These are phyloP conservation scores for Pseudogymnoascus sp. DNA, from an alignment of 2,329 filamentous ascomycete genomes.

Conservation along the genomic window DNA sequence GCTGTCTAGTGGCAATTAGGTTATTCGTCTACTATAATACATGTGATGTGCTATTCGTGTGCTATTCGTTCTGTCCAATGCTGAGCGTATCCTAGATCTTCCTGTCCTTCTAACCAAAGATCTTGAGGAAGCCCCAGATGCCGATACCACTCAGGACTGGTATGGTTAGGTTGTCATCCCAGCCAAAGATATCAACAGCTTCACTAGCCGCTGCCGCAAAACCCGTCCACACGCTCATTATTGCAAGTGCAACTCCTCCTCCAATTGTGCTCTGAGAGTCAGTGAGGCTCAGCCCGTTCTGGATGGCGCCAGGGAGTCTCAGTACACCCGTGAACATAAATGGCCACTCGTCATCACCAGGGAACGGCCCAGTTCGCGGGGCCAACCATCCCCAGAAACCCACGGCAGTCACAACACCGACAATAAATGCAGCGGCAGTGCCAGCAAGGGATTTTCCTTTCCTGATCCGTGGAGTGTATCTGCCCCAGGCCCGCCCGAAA, in stretches of 20 bases:
- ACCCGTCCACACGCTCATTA: constrained; percentile 84
- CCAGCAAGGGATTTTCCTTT: constrained; percentile 89
- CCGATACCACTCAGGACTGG: constrained; percentile 83
- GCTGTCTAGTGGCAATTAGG: background rate
- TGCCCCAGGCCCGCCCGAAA: constrained; percentile 82
- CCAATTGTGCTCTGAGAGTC: constrained; percentile 54
- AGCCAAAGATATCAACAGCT: constrained; percentile 82
- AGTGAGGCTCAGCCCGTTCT: constrained; percentile 56
- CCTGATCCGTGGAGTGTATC: constrained; percentile 79
- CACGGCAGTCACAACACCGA: constrained; percentile 75
- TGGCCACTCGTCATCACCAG: constrained; percentile 60
- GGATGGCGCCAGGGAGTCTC: constrained; percentile 57
- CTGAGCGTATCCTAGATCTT: background rate
- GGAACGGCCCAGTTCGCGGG: constrained; percentile 59
- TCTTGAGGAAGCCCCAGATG: constrained; percentile 84
- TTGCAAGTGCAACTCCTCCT: constrained; percentile 66
- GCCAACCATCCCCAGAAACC: constrained; percentile 86
- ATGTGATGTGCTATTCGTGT: background rate
- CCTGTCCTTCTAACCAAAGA: constrained; percentile 54
- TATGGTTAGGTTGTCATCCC: constrained; percentile 97
- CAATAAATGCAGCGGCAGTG: constrained; percentile 72
- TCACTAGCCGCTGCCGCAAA: constrained; percentile 83
- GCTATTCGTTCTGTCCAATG: background rate
- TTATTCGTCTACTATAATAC: constrained; percentile 13
- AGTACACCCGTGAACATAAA: constrained; percentile 80